phyloP scores from a whole-genome alignment of 179 eudicot genomes.

The Amaranthus tricolor region DNA sequence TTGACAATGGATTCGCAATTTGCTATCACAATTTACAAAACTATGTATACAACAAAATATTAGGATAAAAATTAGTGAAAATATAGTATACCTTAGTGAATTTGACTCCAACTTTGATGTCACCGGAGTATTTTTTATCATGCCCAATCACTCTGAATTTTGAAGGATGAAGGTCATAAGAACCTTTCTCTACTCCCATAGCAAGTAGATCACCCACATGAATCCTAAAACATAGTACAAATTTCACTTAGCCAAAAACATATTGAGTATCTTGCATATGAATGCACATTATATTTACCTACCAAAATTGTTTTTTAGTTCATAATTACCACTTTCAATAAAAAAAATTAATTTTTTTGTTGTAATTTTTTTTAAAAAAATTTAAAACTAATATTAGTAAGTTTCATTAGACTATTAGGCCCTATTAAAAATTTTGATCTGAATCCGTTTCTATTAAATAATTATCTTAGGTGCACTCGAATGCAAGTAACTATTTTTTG shows the following conservation, averaged over 20 bases:
- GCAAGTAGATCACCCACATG: constrained; percentile 58
- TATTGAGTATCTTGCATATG: not conserved
- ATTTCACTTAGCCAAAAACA: not conserved
- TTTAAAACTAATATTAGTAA: too few species aligned
- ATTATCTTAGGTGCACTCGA: too few species aligned
- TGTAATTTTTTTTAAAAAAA: too few species aligned
- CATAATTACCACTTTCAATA: too few species aligned
- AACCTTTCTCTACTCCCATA: constrained; percentile 58
- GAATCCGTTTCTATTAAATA: too few species aligned
- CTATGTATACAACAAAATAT: not conserved
- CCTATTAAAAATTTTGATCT: too few species aligned
- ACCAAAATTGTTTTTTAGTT: too few species aligned
- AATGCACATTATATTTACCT: not conserved
- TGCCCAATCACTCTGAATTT: constrained; percentile 44
- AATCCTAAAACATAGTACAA: constrained; percentile 30
- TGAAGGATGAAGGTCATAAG: constrained; percentile 36
- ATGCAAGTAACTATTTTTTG: too few species aligned
- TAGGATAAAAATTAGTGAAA: not conserved
- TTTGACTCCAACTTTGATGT: constrained; percentile 52
- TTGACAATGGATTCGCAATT: too few species aligned
- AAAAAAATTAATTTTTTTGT: too few species aligned
- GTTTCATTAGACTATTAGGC: too few species aligned
- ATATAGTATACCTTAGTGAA: constrained; percentile 31
- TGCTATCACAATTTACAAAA: too few species aligned
- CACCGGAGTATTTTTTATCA: constrained; percentile 49